Evolutionary conservation across 495 filamentous ascomycete species (phyloP), one percentile per base, ranked within the genome.

Genomic region (Glonium stellatum): DNA sequence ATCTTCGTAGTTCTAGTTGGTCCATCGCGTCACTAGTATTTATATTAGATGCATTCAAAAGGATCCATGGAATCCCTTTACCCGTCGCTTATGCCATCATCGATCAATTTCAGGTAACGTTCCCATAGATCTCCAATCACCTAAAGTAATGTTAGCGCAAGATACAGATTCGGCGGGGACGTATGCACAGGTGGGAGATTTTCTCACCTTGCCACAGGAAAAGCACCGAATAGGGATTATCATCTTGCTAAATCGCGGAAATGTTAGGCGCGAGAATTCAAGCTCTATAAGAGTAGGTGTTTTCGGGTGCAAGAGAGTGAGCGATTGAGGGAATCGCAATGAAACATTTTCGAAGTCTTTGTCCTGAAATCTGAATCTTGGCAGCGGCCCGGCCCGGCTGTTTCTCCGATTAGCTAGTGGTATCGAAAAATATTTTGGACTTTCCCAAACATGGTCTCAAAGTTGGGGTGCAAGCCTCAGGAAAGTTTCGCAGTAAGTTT

Each of bases 221-320:
- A 98, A 98, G 77, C 93, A 98, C 61, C 93, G 88, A 62, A 98
- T 87, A 1, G 93, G 93, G 67, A 98, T 97, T 73, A 98, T 98
- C 93, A 98, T 98, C 50, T 55, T 57, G 52, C 15, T 37, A 37
- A 10, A 55, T 12, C 9, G 52, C 25, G 31, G 25, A 25, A 15
- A 10, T 10, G 6, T 51, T 31, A 22, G 2, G 48, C 19, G 25
- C 12, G 48, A 51, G 48, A 31, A 31, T 6, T 31, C 6, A 6
- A 31, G 27, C 6, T 31, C 27, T 31, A n/a, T n/a, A n/a, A n/a
- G n/a, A n/a, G n/a, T n/a, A n/a, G n/a, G n/a, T n/a, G 36, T 39
- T 39, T 8, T 39, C 36, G 8, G 36, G 39, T 3, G 12, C 4
- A 18, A 11, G 18, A 44, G 39, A 11, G 39, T 44, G 4, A 1